A percentile compares a stretch with the other conserved stretches of the same genome.
These are phyloP conservation scores for Fusarium incarnatum DNA, from an alignment of 2,329 filamentous ascomycete species.

Conservation along the genomic window DNA sequence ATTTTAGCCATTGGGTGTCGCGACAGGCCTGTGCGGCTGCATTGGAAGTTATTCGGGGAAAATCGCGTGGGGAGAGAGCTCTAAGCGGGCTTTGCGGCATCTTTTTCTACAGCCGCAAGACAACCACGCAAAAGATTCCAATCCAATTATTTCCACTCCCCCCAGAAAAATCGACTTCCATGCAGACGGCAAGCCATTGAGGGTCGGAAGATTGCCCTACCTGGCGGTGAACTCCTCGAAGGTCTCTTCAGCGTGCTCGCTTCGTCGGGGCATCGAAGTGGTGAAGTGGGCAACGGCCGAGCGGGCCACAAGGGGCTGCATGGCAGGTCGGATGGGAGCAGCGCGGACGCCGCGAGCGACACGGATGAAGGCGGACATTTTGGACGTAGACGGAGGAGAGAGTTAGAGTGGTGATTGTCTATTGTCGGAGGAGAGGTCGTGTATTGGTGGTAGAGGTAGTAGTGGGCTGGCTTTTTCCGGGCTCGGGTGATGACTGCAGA, in stretches of 20 bases:
- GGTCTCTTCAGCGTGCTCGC: slow-evolving; percentile 89
- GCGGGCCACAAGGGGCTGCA: slow-evolving; percentile 66
- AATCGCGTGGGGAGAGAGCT: slow-evolving; percentile 44
- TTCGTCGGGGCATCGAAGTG: slow-evolving; percentile 67
- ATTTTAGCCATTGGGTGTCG: slow-evolving; percentile 48
- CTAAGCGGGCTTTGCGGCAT: slow-evolving; percentile 44
- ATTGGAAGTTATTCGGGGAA: slow-evolving; percentile 46
- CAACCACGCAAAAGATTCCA: slow-evolving; percentile 9
- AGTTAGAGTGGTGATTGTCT: slow-evolving; percentile 43
- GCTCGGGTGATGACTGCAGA: slow-evolving; percentile 49
- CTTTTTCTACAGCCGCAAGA: slow-evolving; percentile 39
- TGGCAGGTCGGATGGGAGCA: slow-evolving; percentile 69
- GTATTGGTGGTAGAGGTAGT: slow-evolving; percentile 42
- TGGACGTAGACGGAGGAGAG: slow-evolving; percentile 57
- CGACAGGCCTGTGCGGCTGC: slow-evolving; percentile 32
- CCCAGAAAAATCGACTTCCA: slow-evolving; percentile 1
- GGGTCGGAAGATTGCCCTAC: slow-evolving; percentile 65
- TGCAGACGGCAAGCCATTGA: slow-evolving; percentile 33
- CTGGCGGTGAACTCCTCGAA: slow-evolving; percentile 99
- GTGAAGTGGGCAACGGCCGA: slow-evolving; percentile 71
- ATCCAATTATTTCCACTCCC: slow-evolving; percentile 1
- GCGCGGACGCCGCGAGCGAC: slow-evolving; percentile 76
- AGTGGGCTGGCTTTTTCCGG: slow-evolving; percentile 43
- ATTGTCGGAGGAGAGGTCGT: slow-evolving; percentile 26
- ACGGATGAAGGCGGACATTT: slow-evolving; percentile 78